These are phyloP conservation scores for Microbotryum intermedium DNA, from an alignment of 1,284 basidiomycete genomes.

Conservation along the genomic window DNA sequence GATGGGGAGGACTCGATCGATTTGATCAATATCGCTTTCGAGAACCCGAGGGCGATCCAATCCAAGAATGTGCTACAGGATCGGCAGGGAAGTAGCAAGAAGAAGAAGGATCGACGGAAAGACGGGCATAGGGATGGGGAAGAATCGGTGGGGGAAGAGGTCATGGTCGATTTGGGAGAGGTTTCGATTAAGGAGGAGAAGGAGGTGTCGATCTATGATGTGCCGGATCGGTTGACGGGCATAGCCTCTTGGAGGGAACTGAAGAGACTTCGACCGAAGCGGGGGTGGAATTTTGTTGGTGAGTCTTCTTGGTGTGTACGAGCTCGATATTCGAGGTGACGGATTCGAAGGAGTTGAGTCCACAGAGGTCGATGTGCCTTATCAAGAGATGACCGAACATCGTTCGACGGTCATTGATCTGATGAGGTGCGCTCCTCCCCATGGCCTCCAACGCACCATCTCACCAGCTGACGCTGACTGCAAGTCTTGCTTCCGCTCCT, in stretches of 20 bases:
- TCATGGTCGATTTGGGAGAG: conserved; percentile 2
- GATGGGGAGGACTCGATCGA: conserved; percentile 75
- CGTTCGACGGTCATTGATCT: conserved; percentile 51
- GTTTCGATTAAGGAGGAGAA: conserved; percentile 38
- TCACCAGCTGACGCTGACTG: conserved; percentile 32
- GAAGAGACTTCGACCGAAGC: conserved; percentile 55
- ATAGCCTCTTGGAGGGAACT: conserved; percentile 69
- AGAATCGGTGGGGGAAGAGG: neutral
- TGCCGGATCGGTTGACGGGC: conserved; percentile 82
- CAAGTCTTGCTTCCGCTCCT: conserved; percentile 65
- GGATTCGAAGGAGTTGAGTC: conserved; percentile 37
- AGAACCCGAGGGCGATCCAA: conserved; percentile 62
- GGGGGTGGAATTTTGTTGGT: conserved; percentile 80
- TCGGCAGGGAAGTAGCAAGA: conserved; percentile 6
- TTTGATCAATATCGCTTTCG: conserved; percentile 90
- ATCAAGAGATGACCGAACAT: conserved; percentile 49
- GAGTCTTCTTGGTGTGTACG: conserved; percentile 8
- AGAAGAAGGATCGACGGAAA: conserved; percentile 20
- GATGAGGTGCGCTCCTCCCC: conserved; percentile 48
- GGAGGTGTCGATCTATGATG: conserved; percentile 43
- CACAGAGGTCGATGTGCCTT: conserved; percentile 78
- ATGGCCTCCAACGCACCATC: neutral
- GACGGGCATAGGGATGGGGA: neutral
- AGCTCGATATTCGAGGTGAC: conserved; percentile 1
- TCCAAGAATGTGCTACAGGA: conserved; percentile 31